Conservation (phyloP, 2,329 filamentous ascomycete species). For the Pseudogymnoascus sp. region DNA sequence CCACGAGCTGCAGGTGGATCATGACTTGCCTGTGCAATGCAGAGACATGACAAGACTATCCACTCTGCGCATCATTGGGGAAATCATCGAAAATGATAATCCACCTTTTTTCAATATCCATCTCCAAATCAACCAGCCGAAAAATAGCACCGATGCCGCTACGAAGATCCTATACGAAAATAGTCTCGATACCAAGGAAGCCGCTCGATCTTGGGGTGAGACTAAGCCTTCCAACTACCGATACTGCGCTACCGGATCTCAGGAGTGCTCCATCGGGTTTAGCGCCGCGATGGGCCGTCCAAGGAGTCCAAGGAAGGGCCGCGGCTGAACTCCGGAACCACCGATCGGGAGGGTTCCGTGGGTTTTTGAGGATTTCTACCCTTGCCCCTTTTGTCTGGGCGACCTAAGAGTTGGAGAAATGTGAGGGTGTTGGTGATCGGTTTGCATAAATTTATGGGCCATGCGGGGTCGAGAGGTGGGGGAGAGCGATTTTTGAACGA, state of each 20-base stretch:
- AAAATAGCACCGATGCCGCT: neutral
- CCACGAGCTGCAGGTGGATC: neutral
- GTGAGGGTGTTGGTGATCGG: neutral
- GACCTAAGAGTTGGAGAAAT: neutral
- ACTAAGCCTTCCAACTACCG: constrained; percentile 8
- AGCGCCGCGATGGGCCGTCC: neutral
- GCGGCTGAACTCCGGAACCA: neutral
- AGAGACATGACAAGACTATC: neutral
- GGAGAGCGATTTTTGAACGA: neutral
- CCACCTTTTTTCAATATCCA: neutral
- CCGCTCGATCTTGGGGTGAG: neutral
- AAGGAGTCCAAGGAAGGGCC: neutral
- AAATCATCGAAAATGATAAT: neutral
- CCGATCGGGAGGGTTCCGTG: neutral
- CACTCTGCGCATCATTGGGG: neutral
- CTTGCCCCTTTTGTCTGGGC: neutral
- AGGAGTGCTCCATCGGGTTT: neutral
- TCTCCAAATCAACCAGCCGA: neutral
- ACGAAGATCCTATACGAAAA: neutral
- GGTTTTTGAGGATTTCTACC: neutral
- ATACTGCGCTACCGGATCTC: neutral
- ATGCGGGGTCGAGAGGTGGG: neutral
- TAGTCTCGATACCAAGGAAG: neutral
- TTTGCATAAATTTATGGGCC: neutral
- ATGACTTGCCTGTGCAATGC: neutral